These are phyloP conservation scores for Schrenkiella parvula DNA, from an alignment of 345 rosid species.

Conservation along the genomic window DNA sequence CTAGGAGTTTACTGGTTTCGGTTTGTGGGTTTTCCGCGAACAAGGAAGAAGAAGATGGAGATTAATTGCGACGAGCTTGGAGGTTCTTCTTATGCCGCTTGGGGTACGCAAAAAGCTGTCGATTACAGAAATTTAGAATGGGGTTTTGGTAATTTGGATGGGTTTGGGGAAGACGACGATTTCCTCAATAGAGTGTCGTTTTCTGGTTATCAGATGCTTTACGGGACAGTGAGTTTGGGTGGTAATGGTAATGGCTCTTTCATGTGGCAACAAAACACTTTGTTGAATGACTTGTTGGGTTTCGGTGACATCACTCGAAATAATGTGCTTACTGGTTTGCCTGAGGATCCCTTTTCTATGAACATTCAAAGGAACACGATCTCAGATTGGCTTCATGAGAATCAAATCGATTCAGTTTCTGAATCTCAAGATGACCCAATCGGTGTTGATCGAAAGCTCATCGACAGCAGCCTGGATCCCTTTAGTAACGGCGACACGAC, in stretches of 20 bases:
- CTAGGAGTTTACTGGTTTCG: background rate
- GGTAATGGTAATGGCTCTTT: background rate
- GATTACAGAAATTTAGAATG: background rate
- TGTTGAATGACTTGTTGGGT: background rate
- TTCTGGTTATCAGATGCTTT: background rate
- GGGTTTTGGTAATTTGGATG: background rate
- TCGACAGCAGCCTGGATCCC: background rate
- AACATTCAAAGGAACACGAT: slow-evolving; percentile 16
- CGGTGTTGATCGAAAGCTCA: background rate
- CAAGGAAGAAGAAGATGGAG: background rate
- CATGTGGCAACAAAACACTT: background rate
- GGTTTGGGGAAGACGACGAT: background rate
- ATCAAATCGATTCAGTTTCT: slow-evolving; percentile 3
- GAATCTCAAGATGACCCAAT: background rate
- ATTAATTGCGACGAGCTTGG: slow-evolving; percentile 2
- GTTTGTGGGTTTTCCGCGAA: background rate
- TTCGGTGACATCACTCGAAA: background rate
- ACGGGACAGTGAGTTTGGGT: background rate
- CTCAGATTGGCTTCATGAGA: slow-evolving; percentile 26
- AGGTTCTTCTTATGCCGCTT: background rate
- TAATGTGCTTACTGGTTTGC: background rate
- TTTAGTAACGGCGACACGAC: background rate
- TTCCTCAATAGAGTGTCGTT: background rate
- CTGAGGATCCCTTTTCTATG: slow-evolving; percentile 33
- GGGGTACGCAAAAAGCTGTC: background rate